These are phyloP conservation scores for Globisporangium apiculatum DNA, from an alignment of 352 stramenopile genomes.

Conservation along the genomic window DNA sequence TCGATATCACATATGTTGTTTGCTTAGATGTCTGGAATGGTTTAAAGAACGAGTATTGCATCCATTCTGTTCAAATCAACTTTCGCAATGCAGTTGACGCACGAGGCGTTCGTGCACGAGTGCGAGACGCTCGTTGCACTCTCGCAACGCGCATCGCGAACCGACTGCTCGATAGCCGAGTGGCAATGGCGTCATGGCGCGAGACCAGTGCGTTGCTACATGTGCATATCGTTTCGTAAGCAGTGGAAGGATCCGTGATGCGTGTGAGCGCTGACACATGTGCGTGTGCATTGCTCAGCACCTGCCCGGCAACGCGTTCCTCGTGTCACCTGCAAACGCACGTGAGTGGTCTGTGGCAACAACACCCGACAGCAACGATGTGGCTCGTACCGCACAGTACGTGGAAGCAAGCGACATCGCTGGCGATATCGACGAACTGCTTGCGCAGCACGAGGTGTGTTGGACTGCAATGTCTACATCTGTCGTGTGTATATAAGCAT, in stretches of 20 bases:
- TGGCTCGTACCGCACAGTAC: background rate
- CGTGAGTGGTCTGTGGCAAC: slow-evolving; percentile 2
- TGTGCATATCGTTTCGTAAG: background rate
- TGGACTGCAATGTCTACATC: background rate
- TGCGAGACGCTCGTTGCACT: slow-evolving; percentile 30
- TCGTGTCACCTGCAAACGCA: slow-evolving; percentile 49
- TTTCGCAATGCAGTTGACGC: slow-evolving; percentile 22
- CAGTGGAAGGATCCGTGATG: too few species aligned
- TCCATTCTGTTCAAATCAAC: too few species aligned
- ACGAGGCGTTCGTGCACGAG: slow-evolving; percentile 41
- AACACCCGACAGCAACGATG: slow-evolving; percentile 10
- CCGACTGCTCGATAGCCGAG: slow-evolving; percentile 9
- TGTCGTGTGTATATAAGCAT: too few species aligned
- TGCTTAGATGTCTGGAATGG: too few species aligned
- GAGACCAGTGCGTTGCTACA: slow-evolving; percentile 24
- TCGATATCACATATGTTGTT: background rate
- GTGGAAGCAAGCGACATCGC: background rate
- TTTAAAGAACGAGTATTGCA: too few species aligned
- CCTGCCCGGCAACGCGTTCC: slow-evolving; percentile 52
- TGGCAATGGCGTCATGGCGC: slow-evolving; percentile 60
- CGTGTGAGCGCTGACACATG: background rate
- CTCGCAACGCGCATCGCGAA: slow-evolving; percentile 24
- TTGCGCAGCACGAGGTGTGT: slow-evolving; percentile 11
- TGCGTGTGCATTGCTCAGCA: slow-evolving; percentile 22
- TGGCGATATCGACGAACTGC: slow-evolving; percentile 6